phyloP scores from a whole-genome alignment of 441 rosid genomes.

The Erodium chrysanthum region DNA sequence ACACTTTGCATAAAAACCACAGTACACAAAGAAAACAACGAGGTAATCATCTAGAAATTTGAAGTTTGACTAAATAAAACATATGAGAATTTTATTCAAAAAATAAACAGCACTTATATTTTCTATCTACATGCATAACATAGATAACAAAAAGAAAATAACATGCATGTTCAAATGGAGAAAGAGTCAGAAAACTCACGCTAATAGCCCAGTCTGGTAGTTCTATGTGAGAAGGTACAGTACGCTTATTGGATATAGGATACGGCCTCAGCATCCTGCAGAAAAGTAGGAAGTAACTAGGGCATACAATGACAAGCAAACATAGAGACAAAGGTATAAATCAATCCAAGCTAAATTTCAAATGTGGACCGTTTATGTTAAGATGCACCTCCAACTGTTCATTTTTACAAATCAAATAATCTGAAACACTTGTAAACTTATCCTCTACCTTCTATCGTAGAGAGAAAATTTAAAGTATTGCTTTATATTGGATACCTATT shows the following conservation, averaged over 20 bases:
- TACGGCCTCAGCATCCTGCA: slow-evolving; percentile 66
- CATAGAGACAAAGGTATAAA: not conserved
- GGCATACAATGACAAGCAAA: not conserved
- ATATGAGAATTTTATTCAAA: too few relatives aligned
- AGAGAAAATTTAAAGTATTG: not conserved
- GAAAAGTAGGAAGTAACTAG: slow-evolving; percentile 14
- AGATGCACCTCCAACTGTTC: not conserved
- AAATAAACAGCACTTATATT: too few relatives aligned
- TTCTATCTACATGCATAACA: not conserved
- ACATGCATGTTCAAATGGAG: slow-evolving; percentile 8
- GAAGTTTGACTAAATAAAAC: too few relatives aligned
- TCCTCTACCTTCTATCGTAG: not conserved
- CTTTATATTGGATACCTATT: not conserved
- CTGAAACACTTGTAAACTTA: not conserved
- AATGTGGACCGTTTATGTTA: not conserved
- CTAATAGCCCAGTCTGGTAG: slow-evolving; percentile 86
- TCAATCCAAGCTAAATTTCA: not conserved
- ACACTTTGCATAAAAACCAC: not conserved
- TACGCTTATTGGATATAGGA: slow-evolving; percentile 57
- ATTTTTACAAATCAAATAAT: not conserved
- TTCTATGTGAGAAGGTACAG: slow-evolving; percentile 55
- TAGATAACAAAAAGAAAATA: not conserved
- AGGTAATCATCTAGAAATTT: not conserved
- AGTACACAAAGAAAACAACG: not conserved
- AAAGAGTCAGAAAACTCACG: slow-evolving; percentile 36